Base-by-base conservation (phyloP, 148 eudicot genomes). In the Cornus florida region DNA sequence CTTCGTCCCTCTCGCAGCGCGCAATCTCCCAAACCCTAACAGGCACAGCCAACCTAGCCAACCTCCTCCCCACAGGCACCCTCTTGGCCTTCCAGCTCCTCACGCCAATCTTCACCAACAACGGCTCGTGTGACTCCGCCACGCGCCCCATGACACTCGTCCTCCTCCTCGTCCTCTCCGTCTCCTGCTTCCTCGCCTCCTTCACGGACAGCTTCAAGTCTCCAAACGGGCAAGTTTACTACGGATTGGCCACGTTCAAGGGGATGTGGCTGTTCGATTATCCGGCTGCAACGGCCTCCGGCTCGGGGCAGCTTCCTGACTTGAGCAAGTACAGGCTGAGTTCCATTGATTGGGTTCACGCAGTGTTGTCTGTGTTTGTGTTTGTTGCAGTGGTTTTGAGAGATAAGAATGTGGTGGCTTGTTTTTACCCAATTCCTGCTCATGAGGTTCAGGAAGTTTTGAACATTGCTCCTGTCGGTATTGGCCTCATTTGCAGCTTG, bases 61-160 rank as follows among this genome's bases (percentile, higher is more conserved):
- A 83, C 70, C 88, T 85, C 62, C 86, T 87, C 35, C 90, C 90
- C 4, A 87, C 88, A 2, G 90, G 90, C 7, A 82, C 88, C 53
- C 81, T 87, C 24, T 73, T 87, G 10, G 83, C 86, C 62, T 77
- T 85, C 64, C 86, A 85, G 9, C 75, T 85, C 74, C 77, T 87
- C 10, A 79, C 77, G 7, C 90, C 90, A 5, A 73, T 79, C 67
- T 77, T 85, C 74, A 80, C 90, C 71, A 81, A 79, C 76, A 77
- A 81, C 50, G 88, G 88, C 68, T 20, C 57, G 0, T 87, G 90
- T 62, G 88, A 85, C 83, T 7, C 83, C 14, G 84, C 71, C 74
- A 80, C 84, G 4, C 72, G 83, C 20, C 75, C 79, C 50, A 24
- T 87, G 62, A 87, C 86, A 8, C 3, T 73, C 39, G 5, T 76